phyloP scores from a whole-genome alignment of 2,329 filamentous ascomycete genomes.

The Ophiostoma triangulosporum region DNA sequence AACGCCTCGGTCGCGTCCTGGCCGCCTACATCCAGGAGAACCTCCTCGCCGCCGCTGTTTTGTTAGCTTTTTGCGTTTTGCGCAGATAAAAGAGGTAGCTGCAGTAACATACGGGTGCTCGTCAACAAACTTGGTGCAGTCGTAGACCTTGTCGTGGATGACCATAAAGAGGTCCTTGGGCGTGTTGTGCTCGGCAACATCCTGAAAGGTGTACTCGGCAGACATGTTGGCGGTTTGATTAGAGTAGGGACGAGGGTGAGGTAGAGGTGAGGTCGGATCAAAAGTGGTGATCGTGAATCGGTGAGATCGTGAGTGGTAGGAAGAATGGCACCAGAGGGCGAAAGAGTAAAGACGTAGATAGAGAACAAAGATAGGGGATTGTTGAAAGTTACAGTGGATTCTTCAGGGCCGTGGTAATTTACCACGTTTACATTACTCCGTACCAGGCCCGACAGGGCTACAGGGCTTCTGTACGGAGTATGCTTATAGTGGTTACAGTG shows the following conservation, averaged over 20 bases:
- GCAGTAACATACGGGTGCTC: conserved; percentile 66
- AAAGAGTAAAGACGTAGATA: not conserved
- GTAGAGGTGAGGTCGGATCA: not conserved
- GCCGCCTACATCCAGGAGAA: conserved; percentile 87
- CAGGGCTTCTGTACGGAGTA: too few relatives aligned
- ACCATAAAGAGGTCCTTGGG: conserved; percentile 92
- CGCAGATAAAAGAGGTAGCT: not conserved
- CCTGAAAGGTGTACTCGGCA: conserved; percentile 56
- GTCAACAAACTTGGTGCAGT: conserved; percentile 77
- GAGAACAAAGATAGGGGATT: not conserved
- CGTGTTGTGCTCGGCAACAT: conserved; percentile 72
- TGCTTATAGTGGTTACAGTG: too few relatives aligned
- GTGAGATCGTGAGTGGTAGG: conserved; percentile 3
- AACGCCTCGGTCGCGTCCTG: conserved; percentile 97
- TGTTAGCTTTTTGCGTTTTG: conserved; percentile 17
- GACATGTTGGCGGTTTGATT: conserved; percentile 24
- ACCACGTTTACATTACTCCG: not conserved
- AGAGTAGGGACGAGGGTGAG: not conserved
- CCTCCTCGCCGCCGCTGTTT: conserved; percentile 87
- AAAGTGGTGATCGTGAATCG: conserved; percentile 1
- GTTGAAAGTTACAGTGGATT: not conserved
- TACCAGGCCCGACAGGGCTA: too few relatives aligned
- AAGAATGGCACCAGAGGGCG: not conserved
- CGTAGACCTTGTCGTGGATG: conserved; percentile 95
- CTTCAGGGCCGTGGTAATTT: too few relatives aligned